Evolutionary conservation across 345 rosid genomes (phyloP).

Genomic region (Iberis pinnata): DNA sequence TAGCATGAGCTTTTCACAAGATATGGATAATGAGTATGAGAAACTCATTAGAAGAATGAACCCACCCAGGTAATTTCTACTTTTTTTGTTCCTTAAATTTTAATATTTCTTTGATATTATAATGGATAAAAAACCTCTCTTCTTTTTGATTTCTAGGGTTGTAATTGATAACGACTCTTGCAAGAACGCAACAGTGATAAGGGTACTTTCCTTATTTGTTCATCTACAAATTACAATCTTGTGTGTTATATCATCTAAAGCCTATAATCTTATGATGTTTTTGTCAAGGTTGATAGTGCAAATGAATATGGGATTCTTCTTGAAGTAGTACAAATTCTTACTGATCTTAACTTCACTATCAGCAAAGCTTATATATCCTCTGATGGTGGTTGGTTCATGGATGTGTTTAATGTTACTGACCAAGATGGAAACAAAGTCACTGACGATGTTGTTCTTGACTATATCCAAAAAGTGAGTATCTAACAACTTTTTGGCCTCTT

Average conservation of each 20-base stretch:
- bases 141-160: conserved; percentile 44
- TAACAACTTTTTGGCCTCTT: neutral
- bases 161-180: conserved; percentile 88
- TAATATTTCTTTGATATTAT: conserved; percentile 6
- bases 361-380: conserved; percentile 88
- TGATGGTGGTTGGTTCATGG: conserved; percentile 99
- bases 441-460: conserved; percentile 65
- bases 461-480: conserved; percentile 58
- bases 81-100: neutral
- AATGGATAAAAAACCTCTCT: conserved; percentile 1
- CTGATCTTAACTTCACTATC: conserved; percentile 81
- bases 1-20: conserved; percentile 61
- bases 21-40: conserved; percentile 79
- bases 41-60: conserved; percentile 85
- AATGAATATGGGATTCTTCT: conserved; percentile 89
- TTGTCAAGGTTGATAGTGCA: conserved; percentile 77
- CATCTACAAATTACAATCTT: neutral
- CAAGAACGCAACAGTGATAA: conserved; percentile 80
- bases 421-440: conserved; percentile 81
- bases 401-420: conserved; percentile 86
- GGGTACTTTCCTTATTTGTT: conserved; percentile 36
- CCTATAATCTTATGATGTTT: conserved; percentile 15
- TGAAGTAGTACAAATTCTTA: conserved; percentile 88
- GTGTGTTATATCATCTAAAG: neutral
- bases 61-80: conserved; percentile 62